Percentiles rank a stretch among this genome's conserved stretches.
Evolutionary conservation across 2,329 filamentous ascomycete species (phyloP).

Genomic region (Claviceps humidiphila): DNA sequence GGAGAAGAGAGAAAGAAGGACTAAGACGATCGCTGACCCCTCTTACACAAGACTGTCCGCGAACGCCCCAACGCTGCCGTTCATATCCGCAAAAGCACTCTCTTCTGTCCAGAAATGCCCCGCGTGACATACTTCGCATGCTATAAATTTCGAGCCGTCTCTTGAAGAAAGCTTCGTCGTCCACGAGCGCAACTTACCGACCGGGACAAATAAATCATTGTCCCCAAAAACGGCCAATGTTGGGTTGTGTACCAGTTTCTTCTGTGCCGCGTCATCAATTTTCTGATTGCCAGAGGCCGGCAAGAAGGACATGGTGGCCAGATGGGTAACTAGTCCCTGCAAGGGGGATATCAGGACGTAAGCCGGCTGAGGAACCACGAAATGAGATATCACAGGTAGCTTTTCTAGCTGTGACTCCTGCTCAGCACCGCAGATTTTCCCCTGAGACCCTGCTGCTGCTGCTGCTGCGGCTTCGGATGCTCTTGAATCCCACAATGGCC

Average conservation of each 20-base stretch:
- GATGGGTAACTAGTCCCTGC: constrained; percentile 42
- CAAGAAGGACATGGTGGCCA: constrained; percentile 48
- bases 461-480: not conserved
- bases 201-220: constrained; percentile 59
- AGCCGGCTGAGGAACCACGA: constrained; percentile 27
- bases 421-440: not conserved
- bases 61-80: constrained; percentile 15
- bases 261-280: constrained; percentile 26
- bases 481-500: too few species aligned
- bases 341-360: constrained; percentile 60
- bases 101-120: constrained; percentile 53
- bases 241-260: constrained; percentile 42
- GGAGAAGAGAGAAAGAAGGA: not conserved
- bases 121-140: constrained; percentile 35
- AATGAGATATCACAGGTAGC: constrained; percentile 19
- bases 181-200: constrained; percentile 55
- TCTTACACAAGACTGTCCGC: constrained; percentile 8
- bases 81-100: constrained; percentile 26
- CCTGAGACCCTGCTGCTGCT: not conserved
- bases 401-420: constrained; percentile 9
- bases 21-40: not conserved
- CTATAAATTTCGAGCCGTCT: constrained; percentile 31
- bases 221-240: constrained; percentile 65
- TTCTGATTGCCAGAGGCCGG: constrained; percentile 16
- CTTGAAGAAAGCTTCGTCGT: constrained; percentile 33